Conservation (phyloP, 2,329 filamentous ascomycete species). For the Fusarium pseudoanthophilum region DNA sequence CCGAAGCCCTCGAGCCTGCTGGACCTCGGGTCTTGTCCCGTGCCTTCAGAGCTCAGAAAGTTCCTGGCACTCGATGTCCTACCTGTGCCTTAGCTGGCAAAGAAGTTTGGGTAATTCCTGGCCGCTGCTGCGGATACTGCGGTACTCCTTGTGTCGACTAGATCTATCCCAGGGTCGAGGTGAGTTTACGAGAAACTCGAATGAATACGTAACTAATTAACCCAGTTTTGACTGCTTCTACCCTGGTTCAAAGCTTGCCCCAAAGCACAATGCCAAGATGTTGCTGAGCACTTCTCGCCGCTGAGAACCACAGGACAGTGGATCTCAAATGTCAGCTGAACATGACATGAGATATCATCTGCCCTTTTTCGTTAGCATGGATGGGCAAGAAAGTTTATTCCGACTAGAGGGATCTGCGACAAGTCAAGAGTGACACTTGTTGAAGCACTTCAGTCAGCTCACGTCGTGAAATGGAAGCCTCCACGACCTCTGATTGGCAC, state of each 20-base stretch:
- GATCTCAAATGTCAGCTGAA: background rate
- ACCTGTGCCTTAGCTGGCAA: conserved; percentile 60
- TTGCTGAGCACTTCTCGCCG: background rate
- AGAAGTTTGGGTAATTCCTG: conserved; percentile 67
- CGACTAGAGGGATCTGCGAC: background rate
- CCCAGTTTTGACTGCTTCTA: background rate
- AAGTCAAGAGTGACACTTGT: background rate
- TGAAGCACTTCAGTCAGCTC: conserved; percentile 9
- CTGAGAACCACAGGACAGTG: background rate
- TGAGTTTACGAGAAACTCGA: background rate
- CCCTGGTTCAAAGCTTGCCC: background rate
- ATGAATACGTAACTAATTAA: conserved; percentile 1
- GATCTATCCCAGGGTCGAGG: conserved; percentile 1
- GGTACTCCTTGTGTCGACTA: conserved; percentile 55
- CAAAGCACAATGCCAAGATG: background rate
- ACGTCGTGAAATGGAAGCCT: background rate
- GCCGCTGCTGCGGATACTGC: conserved; percentile 62
- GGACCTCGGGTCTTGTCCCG: background rate
- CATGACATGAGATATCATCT: background rate
- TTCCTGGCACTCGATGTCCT: conserved; percentile 64
- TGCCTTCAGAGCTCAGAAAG: conserved; percentile 41
- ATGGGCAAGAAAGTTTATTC: background rate
- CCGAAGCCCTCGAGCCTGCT: background rate
- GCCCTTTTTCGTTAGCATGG: background rate
- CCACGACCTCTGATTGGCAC: conserved; percentile 16